Base-by-base conservation (phyloP, 2,329 filamentous ascomycete species). In the Pseudogymnoascus sp. region DNA sequence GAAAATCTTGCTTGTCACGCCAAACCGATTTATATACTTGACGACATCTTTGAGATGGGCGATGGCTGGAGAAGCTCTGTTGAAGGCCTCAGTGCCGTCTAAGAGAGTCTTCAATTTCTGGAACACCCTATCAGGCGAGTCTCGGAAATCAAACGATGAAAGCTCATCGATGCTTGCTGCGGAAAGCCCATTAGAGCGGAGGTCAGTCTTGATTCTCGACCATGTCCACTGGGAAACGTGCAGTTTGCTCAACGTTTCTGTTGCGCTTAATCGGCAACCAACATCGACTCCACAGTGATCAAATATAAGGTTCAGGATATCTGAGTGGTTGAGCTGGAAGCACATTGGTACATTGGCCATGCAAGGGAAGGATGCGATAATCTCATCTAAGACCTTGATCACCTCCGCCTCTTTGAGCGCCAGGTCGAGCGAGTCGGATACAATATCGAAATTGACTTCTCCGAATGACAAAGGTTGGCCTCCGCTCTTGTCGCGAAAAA, bases 361-460 rank as follows among this genome's bases (percentile, higher is more conserved):
- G 2, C 87, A 86, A 0, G 93, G 93, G 67, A 97, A 93, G 4
- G 88, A 83, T 60, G 87, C 82, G 15, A 96, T 83, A 42, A 97
- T 89, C 73, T 99, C 95, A 72, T 99, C 95, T 21, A 97, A 78
- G 2, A 97, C 93, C 70, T 97, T 97, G 69, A 99, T 84, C 0
- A 92, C 88, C 75, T 97, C 93, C 0, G 93, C 93, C 75, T 99
- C 95, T 71, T 96, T 96, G 63, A 97, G 76, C 1, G 92, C 88
- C 53, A 96, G 79, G 71, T 97, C 92, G 4, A 92, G 76, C 0
- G 88, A 88, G 69, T 93, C 87, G 0, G 92, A 93, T n/a, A 96
- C 83, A 65, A 99, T 92, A 75, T 99, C 95, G 74, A 97, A 99
- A 74, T 97, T 93, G 2, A 96, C 93, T 73, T 97, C 95, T 9